Base-by-base conservation (phyloP, 345 rosid genomes). In the Anacardium occidentale region DNA sequence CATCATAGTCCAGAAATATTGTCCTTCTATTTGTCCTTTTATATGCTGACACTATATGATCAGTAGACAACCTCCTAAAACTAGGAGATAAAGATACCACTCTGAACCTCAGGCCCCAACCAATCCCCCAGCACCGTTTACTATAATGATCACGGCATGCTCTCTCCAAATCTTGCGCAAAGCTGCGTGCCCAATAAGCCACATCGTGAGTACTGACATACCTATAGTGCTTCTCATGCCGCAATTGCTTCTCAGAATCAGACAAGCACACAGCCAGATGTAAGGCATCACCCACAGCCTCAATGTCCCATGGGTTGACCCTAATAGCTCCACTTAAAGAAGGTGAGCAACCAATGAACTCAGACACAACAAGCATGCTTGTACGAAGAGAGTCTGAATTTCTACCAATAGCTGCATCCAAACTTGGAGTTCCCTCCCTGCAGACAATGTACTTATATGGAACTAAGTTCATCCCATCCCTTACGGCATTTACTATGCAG, bases 391-490 rank as follows among this genome's bases (percentile, higher is more conserved):
- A 71, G 68, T 76, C 82, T 29, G 52, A 34, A 74, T 69, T 53
- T 47, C 76, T 59, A 26, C 87, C 90, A 75, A 84, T 52, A 37
- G 89, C 91, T 50, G 82, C 76, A 55, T 87, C 86, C 90, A 91
- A 81, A n/a, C 61, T 74, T 2, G 81, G 78, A 18, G 91, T 82
- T 73, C 96, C 96, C 78, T 91, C 90, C 82, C 93, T 83, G 80
- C 93, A 91, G 40, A 91, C 83, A 44, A 89, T 83, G 69, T 89
- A 91, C 74, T 91, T 89, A 73, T 91, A 89, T 24, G 93, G 90
- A 32, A 91, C 93, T 25, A 91, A 82, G 82, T 91, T 91, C 96
- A 91, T 91, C 66, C 96, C 96, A 53, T 91, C 96, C 78, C 96
- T 82, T 63, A 91, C 93, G 10, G 96, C 96, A 77, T 85, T 91